These are phyloP conservation scores for Cytospora chrysosperma DNA, from an alignment of 2,329 filamentous ascomycete species.

Conservation along the genomic window DNA sequence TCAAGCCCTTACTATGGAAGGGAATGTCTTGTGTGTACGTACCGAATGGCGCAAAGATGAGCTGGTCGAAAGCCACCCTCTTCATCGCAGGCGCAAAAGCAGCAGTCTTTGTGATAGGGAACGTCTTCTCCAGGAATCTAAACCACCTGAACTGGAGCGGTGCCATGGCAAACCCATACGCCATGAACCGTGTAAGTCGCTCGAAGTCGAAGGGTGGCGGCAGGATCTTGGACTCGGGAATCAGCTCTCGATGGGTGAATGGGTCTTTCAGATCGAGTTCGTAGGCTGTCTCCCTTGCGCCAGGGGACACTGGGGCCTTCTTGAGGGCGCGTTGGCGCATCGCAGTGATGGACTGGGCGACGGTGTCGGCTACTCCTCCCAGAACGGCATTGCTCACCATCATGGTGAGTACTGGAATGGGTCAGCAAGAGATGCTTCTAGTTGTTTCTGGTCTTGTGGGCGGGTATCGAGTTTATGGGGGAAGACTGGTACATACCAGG, in stretches of 20 bases:
- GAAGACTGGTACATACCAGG: constrained; percentile 68
- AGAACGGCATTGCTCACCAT: constrained; percentile 98
- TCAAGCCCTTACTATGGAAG: constrained; percentile 28
- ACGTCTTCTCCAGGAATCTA: constrained; percentile 74
- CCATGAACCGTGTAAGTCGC: constrained; percentile 91
- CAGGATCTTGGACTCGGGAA: constrained; percentile 60
- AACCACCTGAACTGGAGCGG: constrained; percentile 97
- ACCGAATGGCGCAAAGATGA: constrained; percentile 89
- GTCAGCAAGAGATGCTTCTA: constrained; percentile 6
- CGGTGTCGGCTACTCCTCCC: constrained; percentile 92
- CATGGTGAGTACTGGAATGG: constrained; percentile 78
- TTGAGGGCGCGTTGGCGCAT: constrained; percentile 67
- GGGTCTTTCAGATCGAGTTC: constrained; percentile 83
- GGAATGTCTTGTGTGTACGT: constrained; percentile 31
- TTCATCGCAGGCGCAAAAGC: constrained; percentile 79
- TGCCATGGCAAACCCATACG: constrained; percentile 95
- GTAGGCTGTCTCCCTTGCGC: constrained; percentile 72
- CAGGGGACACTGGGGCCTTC: constrained; percentile 59
- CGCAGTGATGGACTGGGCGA: constrained; percentile 88
- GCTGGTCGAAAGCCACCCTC: constrained; percentile 87
- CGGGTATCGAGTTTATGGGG: background rate
- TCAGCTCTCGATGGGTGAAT: constrained; percentile 61
- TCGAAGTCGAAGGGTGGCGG: constrained; percentile 95
- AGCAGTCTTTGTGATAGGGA: constrained; percentile 78
- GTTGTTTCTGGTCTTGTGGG: background rate